These are phyloP conservation scores for Diutina ranongensis DNA, from an alignment of 1,139 yeast species.

Conservation along the genomic window DNA sequence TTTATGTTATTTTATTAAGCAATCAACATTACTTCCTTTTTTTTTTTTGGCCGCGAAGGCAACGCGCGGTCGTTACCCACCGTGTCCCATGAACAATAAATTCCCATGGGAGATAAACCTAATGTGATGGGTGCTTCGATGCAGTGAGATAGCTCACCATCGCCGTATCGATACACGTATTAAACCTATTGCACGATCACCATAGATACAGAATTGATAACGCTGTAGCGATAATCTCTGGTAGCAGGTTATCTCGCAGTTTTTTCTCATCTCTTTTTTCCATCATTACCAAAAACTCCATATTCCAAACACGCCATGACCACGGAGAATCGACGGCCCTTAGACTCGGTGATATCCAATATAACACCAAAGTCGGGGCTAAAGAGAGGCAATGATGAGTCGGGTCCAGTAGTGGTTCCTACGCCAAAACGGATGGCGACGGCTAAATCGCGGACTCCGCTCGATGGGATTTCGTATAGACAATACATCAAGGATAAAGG, in stretches of 20 bases:
- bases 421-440: not conserved
- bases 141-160: no score
- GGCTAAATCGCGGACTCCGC: not conserved
- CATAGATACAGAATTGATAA: no score
- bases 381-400: not conserved
- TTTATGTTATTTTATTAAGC: no score
- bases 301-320: constrained; percentile 1
- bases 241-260: not conserved
- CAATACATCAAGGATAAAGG: constrained; percentile 2
- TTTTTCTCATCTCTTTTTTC: constrained; percentile 5
- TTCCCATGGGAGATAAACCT: no score
- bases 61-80: constrained; percentile 1
- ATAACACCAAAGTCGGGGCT: not conserved
- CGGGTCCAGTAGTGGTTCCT: not conserved
- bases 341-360: not conserved
- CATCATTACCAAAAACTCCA: not conserved
- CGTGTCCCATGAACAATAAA: not conserved
- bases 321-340: constrained; percentile 1
- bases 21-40: no score
- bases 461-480: not conserved
- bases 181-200: no score
- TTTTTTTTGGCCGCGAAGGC: no score
- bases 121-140: no score
- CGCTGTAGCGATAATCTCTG: not conserved
- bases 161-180: no score